Percentiles rank a stretch among this genome's conserved stretches.
These are phyloP conservation scores for Aspergillus fijiensis DNA, from an alignment of 2,329 filamentous ascomycete species.

Conservation along the genomic window DNA sequence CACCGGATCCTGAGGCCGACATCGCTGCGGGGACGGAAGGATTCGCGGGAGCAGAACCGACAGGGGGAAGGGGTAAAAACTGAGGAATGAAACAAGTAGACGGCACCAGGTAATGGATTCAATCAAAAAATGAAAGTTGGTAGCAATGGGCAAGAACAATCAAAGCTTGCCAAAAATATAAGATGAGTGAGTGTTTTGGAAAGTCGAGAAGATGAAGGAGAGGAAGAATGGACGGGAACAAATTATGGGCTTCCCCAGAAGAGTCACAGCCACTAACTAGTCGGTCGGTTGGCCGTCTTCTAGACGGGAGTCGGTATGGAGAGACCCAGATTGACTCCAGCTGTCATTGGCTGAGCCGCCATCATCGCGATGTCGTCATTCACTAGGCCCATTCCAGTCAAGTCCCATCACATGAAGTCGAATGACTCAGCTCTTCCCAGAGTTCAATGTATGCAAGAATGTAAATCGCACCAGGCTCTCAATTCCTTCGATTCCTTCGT, in stretches of 20 bases:
- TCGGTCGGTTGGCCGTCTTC: background rate
- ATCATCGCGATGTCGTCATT: slow-evolving; percentile 21
- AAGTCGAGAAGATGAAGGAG: background rate
- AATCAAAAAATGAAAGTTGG: background rate
- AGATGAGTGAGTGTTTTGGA: slow-evolving; percentile 2
- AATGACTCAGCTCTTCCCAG: slow-evolving; percentile 8
- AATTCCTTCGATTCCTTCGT: background rate
- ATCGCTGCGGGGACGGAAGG: slow-evolving; percentile 37
- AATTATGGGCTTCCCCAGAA: slow-evolving; percentile 16
- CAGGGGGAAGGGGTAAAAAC: background rate
- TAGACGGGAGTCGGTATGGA: slow-evolving; percentile 16
- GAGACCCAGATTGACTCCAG: background rate
- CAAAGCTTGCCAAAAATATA: slow-evolving; percentile 2
- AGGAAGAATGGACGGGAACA: no score
- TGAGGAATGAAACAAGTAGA: background rate
- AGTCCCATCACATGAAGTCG: background rate
- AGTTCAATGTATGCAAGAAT: background rate
- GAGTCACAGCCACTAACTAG: slow-evolving; percentile 12
- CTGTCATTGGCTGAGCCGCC: slow-evolving; percentile 14
- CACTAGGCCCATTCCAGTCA: slow-evolving; percentile 11
- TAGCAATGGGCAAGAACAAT: slow-evolving; percentile 4
- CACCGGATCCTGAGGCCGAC: slow-evolving; percentile 38
- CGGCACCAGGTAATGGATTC: background rate
- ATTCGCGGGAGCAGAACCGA: slow-evolving; percentile 20
- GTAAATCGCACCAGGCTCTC: background rate